Evolutionary conservation across 768 basidiomycete species (phyloP), one percentile per base, ranked within the genome.

Genomic region (Panellus pusillus): DNA sequence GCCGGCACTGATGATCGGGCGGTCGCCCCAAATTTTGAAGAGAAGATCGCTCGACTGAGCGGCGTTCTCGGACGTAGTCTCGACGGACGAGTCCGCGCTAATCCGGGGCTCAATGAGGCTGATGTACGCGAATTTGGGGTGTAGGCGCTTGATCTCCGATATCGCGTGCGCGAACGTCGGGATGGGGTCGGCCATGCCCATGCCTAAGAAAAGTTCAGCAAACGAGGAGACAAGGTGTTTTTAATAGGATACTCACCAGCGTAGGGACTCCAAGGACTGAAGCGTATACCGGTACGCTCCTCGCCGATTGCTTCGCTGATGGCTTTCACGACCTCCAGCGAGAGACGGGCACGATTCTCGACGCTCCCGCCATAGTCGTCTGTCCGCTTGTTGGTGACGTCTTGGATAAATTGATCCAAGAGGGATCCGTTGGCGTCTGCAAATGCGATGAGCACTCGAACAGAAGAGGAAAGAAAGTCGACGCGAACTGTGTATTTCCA

Each of bases 281-380:
- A 43, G 3, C 76, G 72, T 40, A 80, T 65, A 4, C 69, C 75
- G 15, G 70, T 67, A 13, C 68, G 66, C 17, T 76, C 71, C 24
- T 67, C 56, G 7, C 79, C 78, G 39, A 81, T 69, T 1, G 68
- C 70, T 9, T 66, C 63, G 44, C 63, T 60, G 28, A 80, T 70
- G 28, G 75, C 75, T 9, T 72, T 52, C 41, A 77, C 63, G 57
- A 77, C 71, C 58, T 78, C 74, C 9, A 78, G 66, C 7, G 71
- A 49, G 64, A 83, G 72, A 2, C 77, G 72, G 14, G 67, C 63
- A 18, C 82, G 72, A 62, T 80, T 80, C 60, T 76, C 69, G 32
- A 81, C 61, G 17, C 66, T 65, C 5, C 83, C 82, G 8, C 82
- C 83, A 59, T 78, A 84, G 44, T 71, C 68, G 63, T 81, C 80